These are phyloP conservation scores for Colletotrichum ledebouriae DNA, from an alignment of 2,329 filamentous ascomycete genomes.

Conservation along the genomic window DNA sequence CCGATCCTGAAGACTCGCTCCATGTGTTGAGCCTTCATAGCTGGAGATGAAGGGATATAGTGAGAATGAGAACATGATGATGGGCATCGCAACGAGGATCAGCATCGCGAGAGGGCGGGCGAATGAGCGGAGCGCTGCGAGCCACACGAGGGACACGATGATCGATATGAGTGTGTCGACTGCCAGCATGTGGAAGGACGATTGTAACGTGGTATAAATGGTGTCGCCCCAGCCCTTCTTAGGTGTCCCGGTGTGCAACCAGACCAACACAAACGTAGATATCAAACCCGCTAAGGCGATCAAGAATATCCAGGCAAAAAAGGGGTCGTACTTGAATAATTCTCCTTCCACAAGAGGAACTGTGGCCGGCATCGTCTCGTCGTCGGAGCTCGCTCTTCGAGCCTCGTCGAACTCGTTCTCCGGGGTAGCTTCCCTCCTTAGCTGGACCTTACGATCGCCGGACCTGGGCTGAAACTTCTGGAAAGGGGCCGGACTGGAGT, in stretches of 20 bases:
- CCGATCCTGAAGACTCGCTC: conserved; percentile 85
- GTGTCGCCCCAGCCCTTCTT: conserved; percentile 88
- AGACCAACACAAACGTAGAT: conserved; percentile 89
- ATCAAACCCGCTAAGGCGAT: conserved; percentile 87
- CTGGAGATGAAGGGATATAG: conserved; percentile 93
- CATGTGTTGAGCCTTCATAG: conserved; percentile 81
- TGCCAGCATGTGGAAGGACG: conserved; percentile 89
- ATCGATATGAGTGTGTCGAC: conserved; percentile 93
- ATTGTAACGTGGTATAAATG: conserved; percentile 89
- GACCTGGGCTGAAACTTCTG: conserved; percentile 66
- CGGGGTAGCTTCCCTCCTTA: conserved; percentile 58
- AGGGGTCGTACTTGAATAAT: conserved; percentile 85
- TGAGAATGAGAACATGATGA: conserved; percentile 89
- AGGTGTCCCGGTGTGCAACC: conserved; percentile 85
- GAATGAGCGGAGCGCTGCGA: conserved; percentile 89
- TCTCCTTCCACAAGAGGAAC: conserved; percentile 73
- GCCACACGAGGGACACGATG: conserved; percentile 89
- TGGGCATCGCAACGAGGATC: conserved; percentile 86
- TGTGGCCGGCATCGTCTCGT: conserved; percentile 54
- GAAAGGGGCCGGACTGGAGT: conserved; percentile 72
- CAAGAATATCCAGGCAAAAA: conserved; percentile 92
- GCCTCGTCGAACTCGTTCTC: conserved; percentile 63
- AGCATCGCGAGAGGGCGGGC: conserved; percentile 85
- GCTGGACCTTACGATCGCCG: conserved; percentile 55
- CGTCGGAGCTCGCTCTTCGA: conserved; percentile 55